Base-by-base conservation (phyloP, 1,284 basidiomycete species). In the Taiwanofungus camphoratus region DNA sequence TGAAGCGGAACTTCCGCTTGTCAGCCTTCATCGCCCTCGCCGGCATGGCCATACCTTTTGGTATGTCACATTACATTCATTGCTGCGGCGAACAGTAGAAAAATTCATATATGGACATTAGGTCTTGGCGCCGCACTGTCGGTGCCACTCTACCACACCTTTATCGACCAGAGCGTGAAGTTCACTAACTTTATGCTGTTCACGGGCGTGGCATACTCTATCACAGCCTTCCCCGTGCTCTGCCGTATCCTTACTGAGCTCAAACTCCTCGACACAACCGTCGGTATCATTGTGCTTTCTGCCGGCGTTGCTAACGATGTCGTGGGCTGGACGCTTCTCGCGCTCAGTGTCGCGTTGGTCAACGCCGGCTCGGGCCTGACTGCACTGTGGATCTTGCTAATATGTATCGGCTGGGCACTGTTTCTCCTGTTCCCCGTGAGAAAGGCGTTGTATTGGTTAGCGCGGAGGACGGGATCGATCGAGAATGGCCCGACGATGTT, bases 281-380 rank as follows among this genome's bases (percentile, higher is more conserved):
- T 99, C 33, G 96, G 95, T 7, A 84, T 95, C 43, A 85, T 96
- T 22, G 92, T 91, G 3, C 78, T 99, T 3, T 89, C 89, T 1
- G 95, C 95, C 0, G 93, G 95, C 36, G 92, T 98, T 1, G 92
- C 87, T 3, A 97, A 96, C 65, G 94, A 87, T 54, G 80, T 87
- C 53, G 71, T 86, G 19, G 92, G 83, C 1, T 88, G 86, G 85
- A 73, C 68, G 1, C 64, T 87, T 0, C 70, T 88, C 2, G 94
- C 94, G 0, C 70, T 98, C 38, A 88, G 87, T 5, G 86, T 97
- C 6, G 88, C 92, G 0, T 79, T 98, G 33, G 90, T 94, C 49
- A 96, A 95, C 50, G 87, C 88, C 0, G 71, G 79, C 1, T 74
- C 76, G 0, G 86, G 87, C 1, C 61, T 87, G 1, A 84, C 77